Evolutionary conservation across 2,329 filamentous ascomycete genomes (phyloP).

Genomic region (Rutstroemia sp.): DNA sequence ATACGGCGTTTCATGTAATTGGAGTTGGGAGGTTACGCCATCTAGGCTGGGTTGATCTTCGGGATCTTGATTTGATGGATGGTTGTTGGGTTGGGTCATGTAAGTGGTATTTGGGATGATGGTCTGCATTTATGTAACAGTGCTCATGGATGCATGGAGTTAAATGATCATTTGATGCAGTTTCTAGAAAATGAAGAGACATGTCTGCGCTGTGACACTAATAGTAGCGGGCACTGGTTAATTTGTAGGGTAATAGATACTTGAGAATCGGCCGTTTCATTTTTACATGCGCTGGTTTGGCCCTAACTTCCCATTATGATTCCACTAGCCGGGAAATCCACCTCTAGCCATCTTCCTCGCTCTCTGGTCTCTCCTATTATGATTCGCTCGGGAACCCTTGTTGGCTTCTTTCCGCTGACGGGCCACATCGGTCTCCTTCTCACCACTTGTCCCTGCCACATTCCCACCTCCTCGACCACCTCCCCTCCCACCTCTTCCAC

Average conservation of each 20-base stretch:
- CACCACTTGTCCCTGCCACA: slow-evolving; percentile 57
- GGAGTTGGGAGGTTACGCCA: background rate
- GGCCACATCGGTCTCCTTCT: slow-evolving; percentile 64
- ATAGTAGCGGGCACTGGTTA: too few species aligned
- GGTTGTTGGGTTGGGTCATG: background rate
- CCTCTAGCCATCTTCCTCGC: slow-evolving; percentile 59
- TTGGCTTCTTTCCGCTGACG: slow-evolving; percentile 73
- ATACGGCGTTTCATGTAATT: background rate
- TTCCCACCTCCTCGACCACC: slow-evolving; percentile 48
- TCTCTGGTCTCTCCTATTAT: slow-evolving; percentile 69
- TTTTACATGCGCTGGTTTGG: too few species aligned
- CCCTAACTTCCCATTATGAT: too few species aligned
- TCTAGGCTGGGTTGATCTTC: background rate
- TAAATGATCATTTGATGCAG: background rate
- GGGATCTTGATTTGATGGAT: slow-evolving; percentile 1
- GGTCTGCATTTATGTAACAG: background rate
- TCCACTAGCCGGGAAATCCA: slow-evolving; percentile 30
- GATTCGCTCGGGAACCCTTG: slow-evolving; percentile 77
- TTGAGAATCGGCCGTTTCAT: too few species aligned
- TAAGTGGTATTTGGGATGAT: background rate
- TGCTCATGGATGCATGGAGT: background rate
- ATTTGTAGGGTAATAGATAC: too few species aligned
- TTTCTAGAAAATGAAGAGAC: too few species aligned
- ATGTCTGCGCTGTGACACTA: too few species aligned
- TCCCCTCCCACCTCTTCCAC: slow-evolving; percentile 39